A percentile compares a stretch with the other conserved stretches of the same genome.
Conservation (phyloP, 192 early-diverging fungal genomes). For the Chytriomyces hyalinus region DNA sequence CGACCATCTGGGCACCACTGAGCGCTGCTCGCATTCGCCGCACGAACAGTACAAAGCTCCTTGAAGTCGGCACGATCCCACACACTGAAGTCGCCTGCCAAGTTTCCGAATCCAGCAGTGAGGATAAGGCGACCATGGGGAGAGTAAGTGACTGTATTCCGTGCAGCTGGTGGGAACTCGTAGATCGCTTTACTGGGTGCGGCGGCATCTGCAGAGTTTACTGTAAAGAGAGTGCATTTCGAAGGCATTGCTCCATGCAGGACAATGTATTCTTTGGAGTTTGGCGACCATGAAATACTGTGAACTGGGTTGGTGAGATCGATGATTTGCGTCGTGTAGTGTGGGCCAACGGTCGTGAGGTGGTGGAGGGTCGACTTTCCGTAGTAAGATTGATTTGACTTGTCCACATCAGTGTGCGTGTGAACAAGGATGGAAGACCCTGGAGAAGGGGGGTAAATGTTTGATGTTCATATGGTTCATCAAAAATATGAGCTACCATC, state of each 20-base stretch:
- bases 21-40: constrained; percentile 82
- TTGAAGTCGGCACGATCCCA: constrained; percentile 90
- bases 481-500: constrained; percentile 41
- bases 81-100: constrained; percentile 90
- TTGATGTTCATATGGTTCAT: not conserved
- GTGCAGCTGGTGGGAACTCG: constrained; percentile 84
- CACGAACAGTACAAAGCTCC: constrained; percentile 80
- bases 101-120: constrained; percentile 95
- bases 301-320: constrained; percentile 90
- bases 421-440: constrained; percentile 83
- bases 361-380: constrained; percentile 95
- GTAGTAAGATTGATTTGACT: constrained; percentile 94
- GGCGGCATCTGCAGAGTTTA: constrained; percentile 66
- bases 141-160: constrained; percentile 89
- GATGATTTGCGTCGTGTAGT: constrained; percentile 86
- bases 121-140: constrained; percentile 88
- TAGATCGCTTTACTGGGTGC: constrained; percentile 55
- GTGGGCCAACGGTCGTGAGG: constrained; percentile 83
- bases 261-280: constrained; percentile 97
- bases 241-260: constrained; percentile 93
- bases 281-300: constrained; percentile 93
- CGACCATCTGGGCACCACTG: constrained; percentile 94
- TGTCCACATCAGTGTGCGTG: constrained; percentile 95
- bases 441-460: not conserved
- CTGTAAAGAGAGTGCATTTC: constrained; percentile 91